phyloP scores from a whole-genome alignment of 1,139 yeast genomes.

The Zygotorulaspora mrakii region DNA sequence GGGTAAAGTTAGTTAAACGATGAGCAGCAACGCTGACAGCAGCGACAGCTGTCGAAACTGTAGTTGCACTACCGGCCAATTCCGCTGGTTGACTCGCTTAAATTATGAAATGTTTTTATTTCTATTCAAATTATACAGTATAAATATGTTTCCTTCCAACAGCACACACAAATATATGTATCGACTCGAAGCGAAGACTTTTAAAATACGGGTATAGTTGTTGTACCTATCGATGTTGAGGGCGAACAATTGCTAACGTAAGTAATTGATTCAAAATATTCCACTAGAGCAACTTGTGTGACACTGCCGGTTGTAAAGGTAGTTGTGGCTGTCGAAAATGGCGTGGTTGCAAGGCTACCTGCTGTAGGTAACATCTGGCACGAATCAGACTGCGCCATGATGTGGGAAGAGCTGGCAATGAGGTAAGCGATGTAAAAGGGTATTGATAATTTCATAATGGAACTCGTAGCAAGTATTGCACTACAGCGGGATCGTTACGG shows the following conservation, averaged over 20 bases:
- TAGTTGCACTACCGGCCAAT: too few species aligned
- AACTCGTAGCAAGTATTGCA: too few species aligned
- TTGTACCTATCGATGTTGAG: constrained; percentile 12
- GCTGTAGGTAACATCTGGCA: constrained; percentile 28
- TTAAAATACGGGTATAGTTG: constrained; percentile 13
- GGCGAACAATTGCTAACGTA: constrained; percentile 24
- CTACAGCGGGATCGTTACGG: too few species aligned
- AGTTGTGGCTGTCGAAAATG: constrained; percentile 26
- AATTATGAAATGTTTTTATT: background rate
- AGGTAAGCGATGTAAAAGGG: background rate
- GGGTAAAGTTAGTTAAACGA: too few species aligned
- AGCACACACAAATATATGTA: too few species aligned
- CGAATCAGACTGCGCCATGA: constrained; percentile 14
- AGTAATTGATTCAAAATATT: constrained; percentile 25
- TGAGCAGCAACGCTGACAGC: too few species aligned
- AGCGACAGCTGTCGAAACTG: too few species aligned
- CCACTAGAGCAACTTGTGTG: constrained; percentile 23
- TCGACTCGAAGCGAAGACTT: too few species aligned
- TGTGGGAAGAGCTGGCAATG: constrained; percentile 4
- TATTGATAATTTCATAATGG: too few species aligned
- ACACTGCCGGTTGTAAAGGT: constrained; percentile 21
- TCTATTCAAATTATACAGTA: background rate
- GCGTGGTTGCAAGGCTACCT: constrained; percentile 23
- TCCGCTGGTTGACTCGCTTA: too few species aligned
- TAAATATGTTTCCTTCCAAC: too few species aligned